Percentiles rank a stretch among this genome's conserved stretches.
Conservation (phyloP, 495 filamentous ascomycete species). For the Penicillium coprophilum region DNA sequence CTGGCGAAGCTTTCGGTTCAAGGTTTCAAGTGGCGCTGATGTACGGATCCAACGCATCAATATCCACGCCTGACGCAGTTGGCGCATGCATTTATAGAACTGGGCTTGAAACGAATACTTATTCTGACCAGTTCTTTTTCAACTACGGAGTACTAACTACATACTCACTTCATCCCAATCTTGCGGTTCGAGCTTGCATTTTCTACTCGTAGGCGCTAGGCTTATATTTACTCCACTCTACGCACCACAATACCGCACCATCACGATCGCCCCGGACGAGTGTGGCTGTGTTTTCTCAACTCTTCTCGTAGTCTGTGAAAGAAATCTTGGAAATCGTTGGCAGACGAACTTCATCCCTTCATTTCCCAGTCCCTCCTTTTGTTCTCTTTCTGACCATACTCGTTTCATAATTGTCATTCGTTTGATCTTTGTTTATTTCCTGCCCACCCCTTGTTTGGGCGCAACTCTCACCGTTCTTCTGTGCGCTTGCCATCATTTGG, state of each 20-base stretch:
- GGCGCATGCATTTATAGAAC: neutral
- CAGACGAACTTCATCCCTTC: conserved; percentile 7
- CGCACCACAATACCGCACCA: neutral
- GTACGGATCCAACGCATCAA: conserved; percentile 1
- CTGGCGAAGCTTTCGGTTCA: conserved; percentile 7
- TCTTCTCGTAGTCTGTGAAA: neutral
- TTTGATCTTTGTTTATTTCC: conserved; percentile 6
- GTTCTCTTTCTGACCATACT: neutral
- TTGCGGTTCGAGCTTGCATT: neutral
- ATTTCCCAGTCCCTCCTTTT: neutral
- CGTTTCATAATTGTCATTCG: conserved; percentile 2
- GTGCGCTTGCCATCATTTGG: neutral
- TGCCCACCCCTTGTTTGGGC: conserved; percentile 8
- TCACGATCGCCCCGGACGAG: conserved; percentile 5
- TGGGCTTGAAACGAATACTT: neutral
- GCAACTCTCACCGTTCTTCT: conserved; percentile 1
- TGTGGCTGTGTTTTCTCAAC: conserved; percentile 10
- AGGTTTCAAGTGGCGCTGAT: neutral
- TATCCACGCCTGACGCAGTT: neutral
- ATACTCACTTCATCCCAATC: neutral
- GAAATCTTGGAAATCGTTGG: conserved; percentile 5
- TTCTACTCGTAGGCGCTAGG: neutral
- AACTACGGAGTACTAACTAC: neutral
- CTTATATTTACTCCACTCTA: neutral
- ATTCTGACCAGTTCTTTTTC: neutral